These are phyloP conservation scores for Dichotomocladium elegans DNA, from an alignment of 371 early-diverging fungal genomes.

Conservation along the genomic window DNA sequence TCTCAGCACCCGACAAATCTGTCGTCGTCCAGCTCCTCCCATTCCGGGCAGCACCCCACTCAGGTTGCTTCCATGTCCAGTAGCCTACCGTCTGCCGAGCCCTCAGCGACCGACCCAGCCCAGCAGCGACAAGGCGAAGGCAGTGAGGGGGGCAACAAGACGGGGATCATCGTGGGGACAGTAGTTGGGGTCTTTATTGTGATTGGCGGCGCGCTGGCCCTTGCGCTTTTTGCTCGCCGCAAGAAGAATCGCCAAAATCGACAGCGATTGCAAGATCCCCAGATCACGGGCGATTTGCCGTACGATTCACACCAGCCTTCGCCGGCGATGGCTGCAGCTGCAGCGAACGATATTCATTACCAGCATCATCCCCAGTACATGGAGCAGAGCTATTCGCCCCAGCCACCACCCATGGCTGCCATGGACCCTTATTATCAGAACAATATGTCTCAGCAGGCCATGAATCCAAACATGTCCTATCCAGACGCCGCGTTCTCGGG, in stretches of 20 bases:
- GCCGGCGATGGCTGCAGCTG: conserved; percentile 30
- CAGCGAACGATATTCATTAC: conserved; percentile 13
- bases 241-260: not conserved
- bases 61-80: too few species aligned
- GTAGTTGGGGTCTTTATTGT: conserved; percentile 37
- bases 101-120: not conserved
- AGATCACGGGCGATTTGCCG: not conserved
- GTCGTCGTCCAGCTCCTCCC: too few species aligned
- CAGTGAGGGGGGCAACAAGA: conserved; percentile 17
- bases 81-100: too few species aligned
- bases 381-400: conserved; percentile 12
- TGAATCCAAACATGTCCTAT: conserved; percentile 18
- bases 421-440: conserved; percentile 12
- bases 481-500: conserved; percentile 24
- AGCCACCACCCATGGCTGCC: conserved; percentile 11
- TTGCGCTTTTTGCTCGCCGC: conserved; percentile 31
- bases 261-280: not conserved
- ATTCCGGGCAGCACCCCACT: too few species aligned
- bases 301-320: conserved; percentile 20
- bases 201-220: conserved; percentile 36
- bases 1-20: too few species aligned
- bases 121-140: not conserved
- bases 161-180: conserved; percentile 37
- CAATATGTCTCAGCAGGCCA: conserved; percentile 9
- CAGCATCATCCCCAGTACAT: not conserved